Evolutionary conservation across 345 rosid genomes (phyloP).

Genomic region (Eucalyptus shirleyi): DNA sequence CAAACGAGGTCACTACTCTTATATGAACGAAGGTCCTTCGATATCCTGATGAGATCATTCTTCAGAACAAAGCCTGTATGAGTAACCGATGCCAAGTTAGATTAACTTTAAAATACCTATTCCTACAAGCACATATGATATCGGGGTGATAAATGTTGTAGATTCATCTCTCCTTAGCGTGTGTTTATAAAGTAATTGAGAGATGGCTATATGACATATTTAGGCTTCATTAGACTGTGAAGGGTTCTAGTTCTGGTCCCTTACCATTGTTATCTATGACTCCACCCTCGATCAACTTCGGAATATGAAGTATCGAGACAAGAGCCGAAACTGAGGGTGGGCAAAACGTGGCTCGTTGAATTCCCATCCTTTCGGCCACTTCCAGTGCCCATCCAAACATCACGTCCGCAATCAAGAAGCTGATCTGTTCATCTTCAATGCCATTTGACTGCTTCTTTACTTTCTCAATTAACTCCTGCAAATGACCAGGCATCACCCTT

Average conservation of each 20-base stretch:
- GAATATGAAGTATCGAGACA: not conserved
- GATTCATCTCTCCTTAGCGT: not conserved
- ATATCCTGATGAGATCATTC: not conserved
- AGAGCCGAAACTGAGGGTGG: not conserved
- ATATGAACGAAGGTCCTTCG: not conserved
- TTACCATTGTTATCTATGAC: slow-evolving; percentile 2
- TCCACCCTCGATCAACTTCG: slow-evolving; percentile 2
- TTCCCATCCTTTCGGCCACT: not conserved
- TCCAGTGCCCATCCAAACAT: slow-evolving; percentile 1
- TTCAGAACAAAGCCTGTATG: not conserved
- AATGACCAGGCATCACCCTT: not conserved
- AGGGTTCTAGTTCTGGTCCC: not conserved
- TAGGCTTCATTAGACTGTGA: not conserved
- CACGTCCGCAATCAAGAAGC: not conserved
- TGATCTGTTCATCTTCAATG: not conserved
- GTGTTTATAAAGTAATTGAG: not conserved
- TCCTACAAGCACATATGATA: not conserved
- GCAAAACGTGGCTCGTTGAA: not conserved
- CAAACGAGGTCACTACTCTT: not conserved
- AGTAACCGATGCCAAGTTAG: not conserved
- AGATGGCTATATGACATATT: not conserved
- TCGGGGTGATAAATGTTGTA: not conserved
- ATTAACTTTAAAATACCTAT: not conserved
- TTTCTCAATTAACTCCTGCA: not conserved
- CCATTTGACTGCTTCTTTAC: not conserved